Conservation (phyloP, 2,329 filamentous ascomycete species). For the Pyrenochaeta sp. region DNA sequence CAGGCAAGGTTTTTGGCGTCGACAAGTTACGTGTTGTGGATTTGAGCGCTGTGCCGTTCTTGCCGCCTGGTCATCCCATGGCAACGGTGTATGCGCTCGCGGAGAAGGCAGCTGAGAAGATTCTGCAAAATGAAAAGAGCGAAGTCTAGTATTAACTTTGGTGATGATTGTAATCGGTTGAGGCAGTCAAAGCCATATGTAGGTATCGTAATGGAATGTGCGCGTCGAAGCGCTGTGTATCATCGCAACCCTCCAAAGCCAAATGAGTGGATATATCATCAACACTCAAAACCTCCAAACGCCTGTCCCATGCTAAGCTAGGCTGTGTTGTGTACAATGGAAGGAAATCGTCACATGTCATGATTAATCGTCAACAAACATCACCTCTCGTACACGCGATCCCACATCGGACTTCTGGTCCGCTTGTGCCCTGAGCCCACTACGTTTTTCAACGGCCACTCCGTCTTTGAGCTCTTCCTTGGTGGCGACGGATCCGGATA, state of each 20-base stretch:
- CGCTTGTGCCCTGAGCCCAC: slow-evolving; percentile 22
- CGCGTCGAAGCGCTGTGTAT: slow-evolving; percentile 2
- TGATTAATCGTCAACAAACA: slow-evolving; percentile 9
- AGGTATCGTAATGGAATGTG: background rate
- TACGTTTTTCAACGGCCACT: slow-evolving; percentile 44
- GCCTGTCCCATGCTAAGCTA: slow-evolving; percentile 2
- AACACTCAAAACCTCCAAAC: background rate
- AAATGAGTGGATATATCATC: background rate
- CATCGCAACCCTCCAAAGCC: background rate
- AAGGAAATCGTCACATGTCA: slow-evolving; percentile 1
- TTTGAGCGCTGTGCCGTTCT: slow-evolving; percentile 41
- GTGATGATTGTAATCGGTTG: background rate
- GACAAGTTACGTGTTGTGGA: slow-evolving; percentile 45
- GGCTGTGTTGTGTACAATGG: background rate
- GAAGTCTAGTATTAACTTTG: background rate
- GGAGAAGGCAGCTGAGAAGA: slow-evolving; percentile 40
- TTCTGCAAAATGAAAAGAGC: slow-evolving; percentile 7
- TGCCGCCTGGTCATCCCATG: slow-evolving; percentile 49
- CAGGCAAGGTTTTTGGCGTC: slow-evolving; percentile 43
- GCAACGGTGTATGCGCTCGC: slow-evolving; percentile 36
- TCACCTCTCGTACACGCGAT: slow-evolving; percentile 41
- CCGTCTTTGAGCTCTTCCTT: slow-evolving; percentile 29
- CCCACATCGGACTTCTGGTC: slow-evolving; percentile 42
- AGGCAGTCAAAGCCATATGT: background rate
- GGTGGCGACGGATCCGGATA: slow-evolving; percentile 30